Percentiles rank a stretch among this genome's conserved stretches.
phyloP scores from a whole-genome alignment of 2,329 filamentous ascomycete species.

The Fusarium abutilonis region DNA sequence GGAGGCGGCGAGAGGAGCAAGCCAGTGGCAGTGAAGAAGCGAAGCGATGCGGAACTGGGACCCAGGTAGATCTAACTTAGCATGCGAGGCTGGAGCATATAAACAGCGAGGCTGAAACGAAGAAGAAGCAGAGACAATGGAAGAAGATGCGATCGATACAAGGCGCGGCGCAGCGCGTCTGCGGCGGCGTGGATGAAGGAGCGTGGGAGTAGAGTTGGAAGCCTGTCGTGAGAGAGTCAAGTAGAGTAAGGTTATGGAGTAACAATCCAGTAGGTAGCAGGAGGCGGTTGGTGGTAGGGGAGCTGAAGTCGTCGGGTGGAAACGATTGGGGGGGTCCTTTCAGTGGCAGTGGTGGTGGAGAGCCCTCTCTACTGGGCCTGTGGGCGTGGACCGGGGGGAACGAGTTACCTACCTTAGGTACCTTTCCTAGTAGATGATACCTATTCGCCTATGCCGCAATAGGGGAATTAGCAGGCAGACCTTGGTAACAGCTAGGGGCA shows the following conservation, averaged over 20 bases:
- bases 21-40: slow-evolving; percentile 44
- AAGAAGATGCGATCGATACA: slow-evolving; percentile 35
- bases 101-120: slow-evolving; percentile 34
- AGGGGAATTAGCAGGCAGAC: slow-evolving; percentile 23
- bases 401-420: too few species aligned
- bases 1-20: slow-evolving; percentile 38
- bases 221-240: slow-evolving; percentile 43
- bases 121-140: slow-evolving; percentile 33
- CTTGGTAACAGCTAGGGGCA: slow-evolving; percentile 24
- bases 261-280: slow-evolving; percentile 23
- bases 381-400: slow-evolving; percentile 6
- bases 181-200: slow-evolving; percentile 42
- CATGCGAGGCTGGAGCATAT: slow-evolving; percentile 41
- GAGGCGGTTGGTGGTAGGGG: slow-evolving; percentile 41
- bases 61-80: slow-evolving; percentile 26
- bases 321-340: slow-evolving; percentile 16
- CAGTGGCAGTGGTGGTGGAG: slow-evolving; percentile 30
- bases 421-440: slow-evolving; percentile 20
- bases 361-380: slow-evolving; percentile 11
- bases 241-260: slow-evolving; percentile 16
- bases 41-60: slow-evolving; percentile 44
- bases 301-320: slow-evolving; percentile 39
- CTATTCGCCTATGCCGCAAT: slow-evolving; percentile 19
- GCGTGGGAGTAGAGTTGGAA: slow-evolving; percentile 45
- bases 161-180: slow-evolving; percentile 44